Evolutionary conservation across 2,329 filamentous ascomycete species (phyloP).

Genomic region (Fusarium compactum): DNA sequence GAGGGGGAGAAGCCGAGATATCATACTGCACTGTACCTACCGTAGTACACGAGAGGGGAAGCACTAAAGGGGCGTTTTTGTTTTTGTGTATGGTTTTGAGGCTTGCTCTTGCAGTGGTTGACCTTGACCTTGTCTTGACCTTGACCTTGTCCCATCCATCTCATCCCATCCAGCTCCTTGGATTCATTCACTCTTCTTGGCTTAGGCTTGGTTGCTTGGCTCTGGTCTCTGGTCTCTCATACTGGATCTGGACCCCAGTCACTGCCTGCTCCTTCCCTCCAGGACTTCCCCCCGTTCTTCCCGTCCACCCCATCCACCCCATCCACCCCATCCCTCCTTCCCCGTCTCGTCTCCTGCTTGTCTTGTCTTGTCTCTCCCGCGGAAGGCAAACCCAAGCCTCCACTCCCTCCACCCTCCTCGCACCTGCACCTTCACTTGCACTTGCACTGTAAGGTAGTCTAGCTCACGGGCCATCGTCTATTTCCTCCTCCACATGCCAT

Average conservation of each 20-base stretch:
- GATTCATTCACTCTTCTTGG: conserved; percentile 24
- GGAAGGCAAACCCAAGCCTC: conserved; percentile 17
- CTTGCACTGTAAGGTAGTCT: conserved; percentile 1
- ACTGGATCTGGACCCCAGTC: conserved; percentile 8
- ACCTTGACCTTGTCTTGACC: neutral
- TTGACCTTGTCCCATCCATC: conserved; percentile 37
- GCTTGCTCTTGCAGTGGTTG: conserved; percentile 34
- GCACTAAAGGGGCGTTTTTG: conserved; percentile 38
- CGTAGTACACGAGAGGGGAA: conserved; percentile 42
- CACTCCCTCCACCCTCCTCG: conserved; percentile 27
- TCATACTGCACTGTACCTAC: conserved; percentile 10
- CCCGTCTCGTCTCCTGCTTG: conserved; percentile 7
- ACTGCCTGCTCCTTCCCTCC: conserved; percentile 12
- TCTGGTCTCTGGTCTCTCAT: neutral
- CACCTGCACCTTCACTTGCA: neutral
- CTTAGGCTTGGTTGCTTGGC: conserved; percentile 23
- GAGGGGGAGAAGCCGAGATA: conserved; percentile 40
- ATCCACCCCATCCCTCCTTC: conserved; percentile 3
- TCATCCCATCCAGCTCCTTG: conserved; percentile 34
- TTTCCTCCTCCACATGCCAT: conserved; percentile 47
- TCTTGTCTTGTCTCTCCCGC: conserved; percentile 17
- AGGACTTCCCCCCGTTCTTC: conserved; percentile 11
- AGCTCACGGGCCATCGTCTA: conserved; percentile 45
- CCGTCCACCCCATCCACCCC: conserved; percentile 12
- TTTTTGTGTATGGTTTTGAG: conserved; percentile 23